Base-by-base conservation (phyloP, 805 yeast genomes). In the Barnettozyma botsteinii region DNA sequence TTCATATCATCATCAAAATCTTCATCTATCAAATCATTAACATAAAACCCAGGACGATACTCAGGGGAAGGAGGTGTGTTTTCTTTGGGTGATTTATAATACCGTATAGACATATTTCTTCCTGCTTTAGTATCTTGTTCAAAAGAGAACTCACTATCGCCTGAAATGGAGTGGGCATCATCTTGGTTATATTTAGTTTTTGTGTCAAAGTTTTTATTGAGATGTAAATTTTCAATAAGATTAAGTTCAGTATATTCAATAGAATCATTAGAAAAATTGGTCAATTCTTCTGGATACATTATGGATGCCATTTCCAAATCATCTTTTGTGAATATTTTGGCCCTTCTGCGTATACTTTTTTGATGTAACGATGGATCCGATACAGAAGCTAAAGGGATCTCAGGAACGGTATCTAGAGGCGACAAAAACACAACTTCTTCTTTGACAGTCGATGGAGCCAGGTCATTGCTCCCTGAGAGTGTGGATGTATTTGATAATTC, bases 61-160 rank as follows among this genome's bases (percentile, higher is more conserved):
- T 51, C 38, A 2, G 37, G 40, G 7, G 33, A 30, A 14, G 43
- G 42, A 7, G 46, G 48, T 7, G 34, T 31, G 3, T 48, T 44
- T 33, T 61, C 53, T 5, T 41, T 35, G 4, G 47, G 49, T 4
- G 54, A 50, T 38, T 72, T 72, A 52, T 77, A 76, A 52, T 75
- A 76, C 42, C 73, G 70, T 18, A 72, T 67, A 0, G 81, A 75
- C 2, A 73, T 61, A 39, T 75, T 73, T 44, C 82, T 61, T 4
- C 75, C 77, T n/a, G 72, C 66, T 7, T 59, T 48, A 2, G 57
- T 60, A 14, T 65, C 68, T 31, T 64, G 62, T 35, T 73, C 77
- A 47, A 77, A 77, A 1, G 81, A 76, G 47, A 75, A 77, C 39
- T 64, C 55, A 36, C 64, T 59, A 13, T 41, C 51, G 7, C 43